A percentile compares a stretch with the other conserved stretches of the same genome.
Conservation (phyloP, 139 green algal species). For the Chlorella sp. region DNA sequence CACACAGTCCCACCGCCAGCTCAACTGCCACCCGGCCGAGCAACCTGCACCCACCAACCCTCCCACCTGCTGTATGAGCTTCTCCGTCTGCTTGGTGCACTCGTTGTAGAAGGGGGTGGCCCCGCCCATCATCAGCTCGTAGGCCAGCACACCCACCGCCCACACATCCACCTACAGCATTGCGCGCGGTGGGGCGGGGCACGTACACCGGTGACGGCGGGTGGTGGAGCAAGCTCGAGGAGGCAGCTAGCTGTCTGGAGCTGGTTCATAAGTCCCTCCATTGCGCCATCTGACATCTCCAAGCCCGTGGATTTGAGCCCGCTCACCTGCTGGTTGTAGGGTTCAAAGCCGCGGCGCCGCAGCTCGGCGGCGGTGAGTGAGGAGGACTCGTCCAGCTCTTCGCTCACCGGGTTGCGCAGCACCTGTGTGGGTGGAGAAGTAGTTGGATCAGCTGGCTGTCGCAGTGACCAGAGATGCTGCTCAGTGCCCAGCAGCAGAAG, state of each 20-base stretch:
- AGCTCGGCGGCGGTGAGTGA: conserved; percentile 47
- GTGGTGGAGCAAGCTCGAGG: too few relatives aligned
- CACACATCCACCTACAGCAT: conserved; percentile 77
- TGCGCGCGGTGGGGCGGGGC: too few relatives aligned
- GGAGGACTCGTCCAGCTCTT: conserved; percentile 62
- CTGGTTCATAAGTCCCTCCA: too few relatives aligned
- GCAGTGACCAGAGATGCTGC: too few relatives aligned
- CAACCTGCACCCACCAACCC: neutral
- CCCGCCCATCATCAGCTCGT: conserved; percentile 81
- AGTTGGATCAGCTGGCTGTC: too few relatives aligned
- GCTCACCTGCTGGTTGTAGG: conserved; percentile 73
- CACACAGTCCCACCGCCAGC: too few relatives aligned
- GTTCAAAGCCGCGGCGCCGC: conserved; percentile 57
- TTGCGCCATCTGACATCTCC: too few relatives aligned
- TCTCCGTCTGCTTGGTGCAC: conserved; percentile 77
- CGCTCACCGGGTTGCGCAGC: conserved; percentile 68
- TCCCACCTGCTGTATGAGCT: conserved; percentile 68
- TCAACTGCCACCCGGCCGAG: too few relatives aligned
- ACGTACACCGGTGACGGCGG: too few relatives aligned
- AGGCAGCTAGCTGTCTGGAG: too few relatives aligned
- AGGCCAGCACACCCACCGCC: conserved; percentile 86
- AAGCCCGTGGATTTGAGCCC: too few relatives aligned
- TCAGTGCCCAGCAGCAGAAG: too few relatives aligned
- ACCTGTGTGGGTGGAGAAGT: conserved; percentile 49
- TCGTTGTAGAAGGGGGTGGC: conserved; percentile 70